Evolutionary conservation across 2,329 filamentous ascomycete genomes (phyloP).

Genomic region (Colletotrichum simmondsii): DNA sequence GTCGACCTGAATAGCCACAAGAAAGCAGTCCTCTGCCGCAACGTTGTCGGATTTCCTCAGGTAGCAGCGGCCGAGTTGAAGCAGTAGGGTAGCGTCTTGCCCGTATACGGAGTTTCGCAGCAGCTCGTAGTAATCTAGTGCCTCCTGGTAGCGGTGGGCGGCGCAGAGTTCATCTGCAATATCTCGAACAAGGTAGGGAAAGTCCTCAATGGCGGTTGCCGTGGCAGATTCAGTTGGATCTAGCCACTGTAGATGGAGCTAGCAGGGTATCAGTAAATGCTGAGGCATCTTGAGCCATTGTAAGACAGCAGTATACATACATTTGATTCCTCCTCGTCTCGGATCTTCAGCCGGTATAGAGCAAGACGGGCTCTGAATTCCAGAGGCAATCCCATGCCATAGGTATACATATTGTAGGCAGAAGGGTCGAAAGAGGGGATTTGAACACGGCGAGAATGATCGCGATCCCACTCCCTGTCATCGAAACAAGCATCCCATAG

Average conservation of each 20-base stretch:
- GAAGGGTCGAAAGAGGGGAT: constrained; percentile 70
- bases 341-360: constrained; percentile 80
- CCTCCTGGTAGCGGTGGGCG: constrained; percentile 47
- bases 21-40: constrained; percentile 82
- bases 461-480: constrained; percentile 89
- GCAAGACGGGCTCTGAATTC: constrained; percentile 88
- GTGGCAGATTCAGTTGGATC: constrained; percentile 57
- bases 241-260: constrained; percentile 77
- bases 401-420: constrained; percentile 65
- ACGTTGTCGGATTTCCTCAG: constrained; percentile 70
- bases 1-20: constrained; percentile 79
- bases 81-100: constrained; percentile 62
- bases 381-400: constrained; percentile 80
- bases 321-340: constrained; percentile 77
- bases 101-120: constrained; percentile 60
- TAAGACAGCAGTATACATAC: constrained; percentile 56
- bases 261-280: constrained; percentile 14
- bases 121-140: constrained; percentile 67
- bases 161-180: constrained; percentile 61
- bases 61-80: constrained; percentile 76
- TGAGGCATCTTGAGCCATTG: constrained; percentile 9
- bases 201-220: constrained; percentile 55
- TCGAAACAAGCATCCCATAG: constrained; percentile 80
- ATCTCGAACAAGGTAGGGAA: constrained; percentile 83
- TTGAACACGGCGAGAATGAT: constrained; percentile 73